Evolutionary conservation across 208 protist species (phyloP).

Genomic region (Crithidia acanthocephali): DNA sequence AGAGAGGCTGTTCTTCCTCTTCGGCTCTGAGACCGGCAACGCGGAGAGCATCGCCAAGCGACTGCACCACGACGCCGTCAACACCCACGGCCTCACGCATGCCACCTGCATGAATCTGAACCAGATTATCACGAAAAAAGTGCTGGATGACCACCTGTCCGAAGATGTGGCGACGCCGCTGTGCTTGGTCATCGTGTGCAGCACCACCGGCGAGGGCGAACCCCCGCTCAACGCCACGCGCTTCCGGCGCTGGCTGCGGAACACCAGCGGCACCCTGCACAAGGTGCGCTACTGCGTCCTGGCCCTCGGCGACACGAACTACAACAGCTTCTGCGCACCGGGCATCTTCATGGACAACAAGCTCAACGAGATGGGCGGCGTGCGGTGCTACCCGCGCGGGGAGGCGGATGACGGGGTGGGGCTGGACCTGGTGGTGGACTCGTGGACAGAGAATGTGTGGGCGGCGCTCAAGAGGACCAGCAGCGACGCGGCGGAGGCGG

Average conservation of each 20-base stretch:
- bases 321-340: constrained; percentile 75
- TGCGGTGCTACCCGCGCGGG: constrained; percentile 58
- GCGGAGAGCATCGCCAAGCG: constrained; percentile 63
- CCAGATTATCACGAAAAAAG: constrained; percentile 35
- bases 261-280: constrained; percentile 39
- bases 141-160: constrained; percentile 38
- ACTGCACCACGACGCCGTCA: constrained; percentile 52
- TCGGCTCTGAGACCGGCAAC: constrained; percentile 74
- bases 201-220: constrained; percentile 81
- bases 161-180: constrained; percentile 26
- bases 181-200: constrained; percentile 68
- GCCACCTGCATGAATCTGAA: constrained; percentile 55
- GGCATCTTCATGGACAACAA: constrained; percentile 65
- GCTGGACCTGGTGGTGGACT: constrained; percentile 70
- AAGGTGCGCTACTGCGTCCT: constrained; percentile 60
- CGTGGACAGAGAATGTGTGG: constrained; percentile 62
- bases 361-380: constrained; percentile 51
- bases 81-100: constrained; percentile 17
- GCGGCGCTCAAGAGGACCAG: constrained; percentile 24
- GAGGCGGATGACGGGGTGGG: constrained; percentile 81
- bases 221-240: constrained; percentile 73
- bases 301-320: constrained; percentile 80
- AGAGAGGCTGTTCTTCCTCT: constrained; percentile 52
- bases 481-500: neutral
- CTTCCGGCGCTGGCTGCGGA: constrained; percentile 66